These are phyloP conservation scores for Lachnum nothofagi DNA, from an alignment of 2,329 filamentous ascomycete genomes.

Conservation along the genomic window DNA sequence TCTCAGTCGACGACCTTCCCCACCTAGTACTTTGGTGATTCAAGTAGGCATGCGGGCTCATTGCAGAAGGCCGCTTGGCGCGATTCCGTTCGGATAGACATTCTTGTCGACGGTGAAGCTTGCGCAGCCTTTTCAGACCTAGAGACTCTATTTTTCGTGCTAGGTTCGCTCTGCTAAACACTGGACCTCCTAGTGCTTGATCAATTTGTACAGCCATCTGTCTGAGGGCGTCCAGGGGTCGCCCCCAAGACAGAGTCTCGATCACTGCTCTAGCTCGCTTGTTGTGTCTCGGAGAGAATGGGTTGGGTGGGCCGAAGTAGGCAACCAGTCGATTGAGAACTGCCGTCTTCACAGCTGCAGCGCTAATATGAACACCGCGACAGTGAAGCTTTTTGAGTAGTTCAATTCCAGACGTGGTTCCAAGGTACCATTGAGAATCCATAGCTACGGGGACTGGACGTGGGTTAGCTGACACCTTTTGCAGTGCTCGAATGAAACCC, in stretches of 20 bases:
- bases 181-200: constrained; percentile 17
- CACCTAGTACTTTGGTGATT: no score
- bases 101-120: no score
- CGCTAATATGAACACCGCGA: constrained; percentile 16
- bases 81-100: no score
- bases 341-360: constrained; percentile 15
- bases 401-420: constrained; percentile 24
- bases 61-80: no score
- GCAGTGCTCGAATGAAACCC: constrained; percentile 39
- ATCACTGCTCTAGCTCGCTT: constrained; percentile 10
- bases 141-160: no score
- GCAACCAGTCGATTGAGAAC: constrained; percentile 26
- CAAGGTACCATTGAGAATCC: neutral
- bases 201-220: constrained; percentile 20
- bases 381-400: constrained; percentile 24
- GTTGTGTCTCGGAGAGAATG: constrained; percentile 21
- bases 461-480: neutral
- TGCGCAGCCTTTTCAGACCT: no score
- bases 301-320: constrained; percentile 25
- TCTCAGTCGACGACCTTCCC: no score
- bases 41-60: no score
- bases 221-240: neutral
- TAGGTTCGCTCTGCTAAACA: neutral
- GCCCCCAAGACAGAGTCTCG: constrained; percentile 1
- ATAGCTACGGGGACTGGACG: neutral